phyloP scores from a whole-genome alignment of 306 rosid species.

The Chamaecrista fasciculata region DNA sequence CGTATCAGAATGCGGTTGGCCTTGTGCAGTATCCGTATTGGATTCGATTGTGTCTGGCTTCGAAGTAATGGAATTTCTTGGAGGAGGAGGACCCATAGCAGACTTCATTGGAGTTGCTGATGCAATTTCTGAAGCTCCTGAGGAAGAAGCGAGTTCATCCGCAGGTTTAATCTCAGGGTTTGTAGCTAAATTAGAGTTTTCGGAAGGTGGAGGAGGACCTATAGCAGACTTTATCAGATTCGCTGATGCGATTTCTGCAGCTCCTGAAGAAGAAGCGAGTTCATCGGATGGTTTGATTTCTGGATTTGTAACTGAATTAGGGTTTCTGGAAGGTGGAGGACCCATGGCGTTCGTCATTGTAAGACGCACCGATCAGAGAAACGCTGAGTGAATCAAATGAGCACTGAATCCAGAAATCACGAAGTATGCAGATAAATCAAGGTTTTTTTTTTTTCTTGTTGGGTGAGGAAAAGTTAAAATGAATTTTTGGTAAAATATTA shows the following conservation, averaged over 20 bases:
- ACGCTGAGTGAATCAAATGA: not conserved
- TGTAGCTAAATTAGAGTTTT: slow-evolving; percentile 38
- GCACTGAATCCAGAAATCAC: not conserved
- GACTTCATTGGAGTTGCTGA: not conserved
- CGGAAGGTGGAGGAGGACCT: slow-evolving; percentile 60
- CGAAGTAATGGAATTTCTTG: slow-evolving; percentile 16
- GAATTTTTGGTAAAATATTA: too few species aligned
- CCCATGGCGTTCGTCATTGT: slow-evolving; percentile 61
- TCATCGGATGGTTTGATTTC: slow-evolving; percentile 25
- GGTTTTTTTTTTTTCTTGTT: too few species aligned
- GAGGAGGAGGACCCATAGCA: slow-evolving; percentile 47
- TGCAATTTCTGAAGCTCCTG: not conserved
- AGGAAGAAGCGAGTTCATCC: slow-evolving; percentile 13
- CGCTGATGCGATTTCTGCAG: not conserved
- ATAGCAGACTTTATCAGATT: slow-evolving; percentile 20
- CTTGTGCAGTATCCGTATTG: not conserved
- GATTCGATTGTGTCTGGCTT: slow-evolving; percentile 24
- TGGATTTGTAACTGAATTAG: slow-evolving; percentile 29
- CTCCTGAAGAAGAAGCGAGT: slow-evolving; percentile 9
- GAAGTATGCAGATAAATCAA: too few species aligned
- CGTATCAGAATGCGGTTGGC: slow-evolving; percentile 6
- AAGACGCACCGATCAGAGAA: not conserved
- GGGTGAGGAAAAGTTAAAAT: too few species aligned
- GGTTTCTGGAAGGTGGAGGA: slow-evolving; percentile 60
- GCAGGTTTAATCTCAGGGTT: slow-evolving; percentile 25